Evolutionary conservation across 495 filamentous ascomycete genomes (phyloP), one percentile per base, ranked within the genome.

Genomic region (Amphirosellinia nigrospora): DNA sequence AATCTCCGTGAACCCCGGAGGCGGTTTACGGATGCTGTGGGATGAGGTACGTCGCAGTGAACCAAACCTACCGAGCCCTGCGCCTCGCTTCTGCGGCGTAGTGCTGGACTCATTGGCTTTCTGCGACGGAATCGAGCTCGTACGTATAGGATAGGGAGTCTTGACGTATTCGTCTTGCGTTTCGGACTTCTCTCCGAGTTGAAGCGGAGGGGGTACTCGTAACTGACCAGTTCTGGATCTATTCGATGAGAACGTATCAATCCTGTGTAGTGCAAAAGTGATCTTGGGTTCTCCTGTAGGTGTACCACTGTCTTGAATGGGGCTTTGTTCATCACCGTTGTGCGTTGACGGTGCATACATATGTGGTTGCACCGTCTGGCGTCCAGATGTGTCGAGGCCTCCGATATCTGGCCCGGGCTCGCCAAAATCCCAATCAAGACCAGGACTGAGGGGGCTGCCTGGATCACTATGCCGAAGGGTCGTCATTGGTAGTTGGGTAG

Each of bases 121-220:
- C 21, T 39, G 48, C 32, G 50, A 56, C 6, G 38, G 11, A 0
- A 26, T 13, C 2, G 59, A 59, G 26, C 58, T 36, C 2, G 46
- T 21, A 45, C 56, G 46, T 34, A 7, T 30, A 32, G 71, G 74
- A 48, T 72, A 73, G 53, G 74, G 74, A 48, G 76, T 74, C 67
- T 73, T 73, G 19, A 76, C 64, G 19, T 76, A 74, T 2, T 69
- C 30, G 1, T 73, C 71, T 11, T 41, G 70, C 26, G 70, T 11
- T 4, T 0, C 48, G 39, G 68, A 63, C 36, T 70, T 58, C 30
- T 73, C 74, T 46, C 60, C 55, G 10, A 78, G 66, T 65, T 70
- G 71, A 23, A 78, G 72, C 38, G 76, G 74, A 30, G 74, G 70
- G 26, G 75, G 64, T 1, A 55, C 5, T 8, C 58, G 36, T 43